Evolutionary conservation across 768 basidiomycete genomes (phyloP).

Genomic region (Hebeloma cylindrosporum): DNA sequence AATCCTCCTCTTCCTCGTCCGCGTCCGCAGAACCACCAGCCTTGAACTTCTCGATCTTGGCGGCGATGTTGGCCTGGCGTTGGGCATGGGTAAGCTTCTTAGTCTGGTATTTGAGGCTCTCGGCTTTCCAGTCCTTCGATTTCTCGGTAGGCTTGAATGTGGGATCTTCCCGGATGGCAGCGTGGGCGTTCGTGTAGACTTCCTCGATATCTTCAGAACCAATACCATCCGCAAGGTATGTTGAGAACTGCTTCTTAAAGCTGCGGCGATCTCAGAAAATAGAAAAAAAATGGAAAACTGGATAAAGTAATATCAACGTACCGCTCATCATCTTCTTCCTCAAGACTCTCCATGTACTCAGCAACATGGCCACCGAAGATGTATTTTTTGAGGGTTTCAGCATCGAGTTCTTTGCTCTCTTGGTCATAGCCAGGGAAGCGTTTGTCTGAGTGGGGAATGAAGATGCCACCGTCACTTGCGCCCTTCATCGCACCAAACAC

Average conservation of each 20-base stretch:
- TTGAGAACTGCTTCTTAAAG: conserved; percentile 97
- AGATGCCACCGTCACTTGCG: conserved; percentile 96
- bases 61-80: conserved; percentile 77
- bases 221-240: conserved; percentile 93
- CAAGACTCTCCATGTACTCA: conserved; percentile 98
- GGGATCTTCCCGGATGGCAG: conserved; percentile 95
- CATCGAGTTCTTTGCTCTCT: conserved; percentile 89
- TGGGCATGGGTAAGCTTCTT: conserved; percentile 71
- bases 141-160: conserved; percentile 88
- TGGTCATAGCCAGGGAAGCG: conserved; percentile 98
- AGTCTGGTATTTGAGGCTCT: conserved; percentile 69
- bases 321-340: conserved; percentile 99
- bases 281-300: not conserved
- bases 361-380: conserved; percentile 97
- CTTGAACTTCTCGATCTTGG: conserved; percentile 91
- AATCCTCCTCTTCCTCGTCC: conserved; percentile 67
- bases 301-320: conserved; percentile 30
- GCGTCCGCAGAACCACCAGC: conserved; percentile 57
- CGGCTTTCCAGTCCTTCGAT: conserved; percentile 88
- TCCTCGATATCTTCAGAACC: conserved; percentile 98
- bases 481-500: conserved; percentile 99
- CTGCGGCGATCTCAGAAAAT: conserved; percentile 44
- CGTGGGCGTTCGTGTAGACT: conserved; percentile 89
- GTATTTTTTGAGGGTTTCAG: conserved; percentile 95
- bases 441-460: conserved; percentile 96